A percentile compares a stretch with the other conserved stretches of the same genome.
Evolutionary conservation across 2,329 filamentous ascomycete species (phyloP).

Genomic region (Nothopassalora personata): DNA sequence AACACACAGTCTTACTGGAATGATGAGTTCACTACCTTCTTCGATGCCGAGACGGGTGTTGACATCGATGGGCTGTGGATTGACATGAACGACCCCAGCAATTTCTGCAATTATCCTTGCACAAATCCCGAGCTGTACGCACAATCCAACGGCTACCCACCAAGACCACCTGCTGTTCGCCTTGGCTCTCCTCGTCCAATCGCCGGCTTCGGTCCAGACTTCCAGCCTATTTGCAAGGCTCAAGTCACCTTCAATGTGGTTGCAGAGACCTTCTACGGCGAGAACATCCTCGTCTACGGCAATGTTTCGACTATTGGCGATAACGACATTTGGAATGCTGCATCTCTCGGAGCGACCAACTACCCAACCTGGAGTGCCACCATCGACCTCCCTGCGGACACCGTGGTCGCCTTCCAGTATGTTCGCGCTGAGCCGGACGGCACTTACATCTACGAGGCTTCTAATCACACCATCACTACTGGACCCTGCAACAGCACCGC

Average conservation of each 20-base stretch:
- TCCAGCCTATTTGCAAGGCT: slow-evolving; percentile 52
- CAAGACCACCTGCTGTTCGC: slow-evolving; percentile 58
- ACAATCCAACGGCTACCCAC: slow-evolving; percentile 49
- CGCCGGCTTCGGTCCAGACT: slow-evolving; percentile 62
- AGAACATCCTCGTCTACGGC: slow-evolving; percentile 34
- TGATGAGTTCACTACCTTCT: slow-evolving; percentile 60
- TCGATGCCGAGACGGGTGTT: slow-evolving; percentile 58
- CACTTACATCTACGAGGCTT: slow-evolving; percentile 29
- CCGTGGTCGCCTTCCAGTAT: slow-evolving; percentile 30
- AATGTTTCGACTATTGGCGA: slow-evolving; percentile 30
- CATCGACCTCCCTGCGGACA: slow-evolving; percentile 31
- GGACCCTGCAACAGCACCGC: slow-evolving; percentile 28
- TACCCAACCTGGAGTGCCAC: slow-evolving; percentile 33
- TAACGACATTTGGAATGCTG: slow-evolving; percentile 25
- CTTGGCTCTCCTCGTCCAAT: slow-evolving; percentile 56
- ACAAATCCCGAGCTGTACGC: slow-evolving; percentile 32
- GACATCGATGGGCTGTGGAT: slow-evolving; percentile 71
- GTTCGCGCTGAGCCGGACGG: slow-evolving; percentile 30
- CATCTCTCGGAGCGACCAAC: slow-evolving; percentile 26
- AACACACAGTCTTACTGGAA: slow-evolving; percentile 65
- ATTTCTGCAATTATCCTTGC: slow-evolving; percentile 46
- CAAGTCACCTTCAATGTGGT: slow-evolving; percentile 32
- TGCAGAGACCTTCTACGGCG: slow-evolving; percentile 31
- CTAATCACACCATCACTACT: slow-evolving; percentile 30
- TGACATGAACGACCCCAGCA: slow-evolving; percentile 60